Conservation (phyloP, 371 early-diverging fungal species). For the Zychaea mexicana region DNA sequence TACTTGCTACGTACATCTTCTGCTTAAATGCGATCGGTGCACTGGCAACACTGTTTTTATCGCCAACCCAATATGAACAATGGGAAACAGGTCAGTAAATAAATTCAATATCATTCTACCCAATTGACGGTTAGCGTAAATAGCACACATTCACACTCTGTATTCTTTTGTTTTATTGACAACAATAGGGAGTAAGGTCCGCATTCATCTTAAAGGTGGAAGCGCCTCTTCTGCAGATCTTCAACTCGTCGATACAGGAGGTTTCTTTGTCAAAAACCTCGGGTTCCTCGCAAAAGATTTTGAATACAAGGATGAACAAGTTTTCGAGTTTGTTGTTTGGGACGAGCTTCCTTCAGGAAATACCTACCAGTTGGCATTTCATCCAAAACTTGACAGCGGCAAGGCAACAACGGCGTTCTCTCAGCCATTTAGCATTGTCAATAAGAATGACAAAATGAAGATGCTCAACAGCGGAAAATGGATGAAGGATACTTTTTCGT, state of each 20-base stretch:
- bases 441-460: background rate
- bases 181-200: conserved; percentile 8
- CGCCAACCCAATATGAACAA: conserved; percentile 4
- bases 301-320: background rate
- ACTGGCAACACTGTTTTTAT: conserved; percentile 9
- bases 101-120: too few relatives aligned
- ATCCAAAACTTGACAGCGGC: conserved; percentile 11
- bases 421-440: conserved; percentile 9
- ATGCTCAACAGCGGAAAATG: too few relatives aligned
- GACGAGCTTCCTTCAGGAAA: conserved; percentile 16
- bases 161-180: background rate
- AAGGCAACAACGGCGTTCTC: conserved; percentile 22
- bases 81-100: conserved; percentile 16
- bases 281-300: conserved; percentile 17
- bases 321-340: conserved; percentile 15
- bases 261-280: conserved; percentile 11
- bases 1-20: too few relatives aligned
- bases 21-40: background rate
- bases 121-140: too few relatives aligned
- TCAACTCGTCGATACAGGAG: conserved; percentile 10
- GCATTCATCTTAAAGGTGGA: conserved; percentile 10
- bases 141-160: too few relatives aligned
- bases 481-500: too few relatives aligned
- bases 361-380: conserved; percentile 16
- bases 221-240: conserved; percentile 2